Evolutionary conservation across 1,284 basidiomycete species (phyloP), one percentile per base, ranked within the genome.

Genomic region (Apiotrichum akiyoshidainum): DNA sequence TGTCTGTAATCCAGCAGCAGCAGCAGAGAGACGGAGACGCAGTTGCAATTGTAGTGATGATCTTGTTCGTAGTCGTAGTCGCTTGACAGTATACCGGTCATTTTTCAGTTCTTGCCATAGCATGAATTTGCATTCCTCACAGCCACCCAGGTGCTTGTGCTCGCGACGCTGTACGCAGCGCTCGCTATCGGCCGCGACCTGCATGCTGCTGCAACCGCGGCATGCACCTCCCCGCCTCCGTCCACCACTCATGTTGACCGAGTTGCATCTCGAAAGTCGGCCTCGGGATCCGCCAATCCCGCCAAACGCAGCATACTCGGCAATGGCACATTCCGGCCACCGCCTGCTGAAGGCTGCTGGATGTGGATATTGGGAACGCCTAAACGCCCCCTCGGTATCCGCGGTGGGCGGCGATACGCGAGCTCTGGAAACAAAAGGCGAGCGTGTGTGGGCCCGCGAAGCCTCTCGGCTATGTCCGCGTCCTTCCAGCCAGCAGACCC

Each of bases 91-190:
- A 12, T 33, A 14, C 14, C n/a, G 46, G 31, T 31, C 13, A 26
- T 33, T 48, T 48, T 48, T 34, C 22, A 50, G 48, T 50, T 48
- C 46, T 33, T 48, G 34, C 35, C 22, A 39, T 35, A 10, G 48
- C 48, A 50, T 50, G 48, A 50, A 50, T 48, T 39, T 31, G 48
- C 48, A 50, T 40, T 50, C 39, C 48, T 50, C 48, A 8, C 31
- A 47, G 19, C 7, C 10, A n/a, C 8, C 31, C 16, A 4, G 21
- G 10, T 26, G 21, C 14, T 17, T 6, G 8, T 19, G 41, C 41
- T n/a, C 41, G 37, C 37, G 16, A 39, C 16, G 4, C 16, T 12
- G 4, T 11, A 13, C 12, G 11, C 12, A 2, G 37, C 11, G 37
- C 37, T 39, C 10, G 37, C 37, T 11, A 16, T 39, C 37, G 37